phyloP scores from a whole-genome alignment of 106 monocot species.

The Acorus gramineus region DNA sequence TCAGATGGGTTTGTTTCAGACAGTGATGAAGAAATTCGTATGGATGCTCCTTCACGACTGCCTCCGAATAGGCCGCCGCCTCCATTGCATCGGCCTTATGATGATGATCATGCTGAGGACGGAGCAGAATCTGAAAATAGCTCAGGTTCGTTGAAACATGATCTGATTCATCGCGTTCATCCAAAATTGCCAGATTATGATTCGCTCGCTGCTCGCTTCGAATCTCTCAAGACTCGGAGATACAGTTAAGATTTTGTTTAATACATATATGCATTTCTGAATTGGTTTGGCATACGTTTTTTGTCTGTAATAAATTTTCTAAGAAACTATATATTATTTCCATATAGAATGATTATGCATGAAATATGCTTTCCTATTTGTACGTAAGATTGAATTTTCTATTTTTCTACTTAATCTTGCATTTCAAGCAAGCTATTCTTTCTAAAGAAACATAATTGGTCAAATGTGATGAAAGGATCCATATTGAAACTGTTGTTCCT shows the following conservation, averaged over 20 bases:
- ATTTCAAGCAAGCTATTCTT: too few species aligned
- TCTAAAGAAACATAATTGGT: too few species aligned
- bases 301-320: too few species aligned
- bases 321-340: too few species aligned
- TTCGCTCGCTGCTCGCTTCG: constrained; percentile 60
- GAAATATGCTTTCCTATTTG: too few species aligned
- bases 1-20: constrained; percentile 68
- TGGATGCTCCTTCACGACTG: constrained; percentile 3
- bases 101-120: constrained; percentile 1
- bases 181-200: constrained; percentile 91
- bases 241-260: not conserved
- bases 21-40: constrained; percentile 20
- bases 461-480: too few species aligned
- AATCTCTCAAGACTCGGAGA: constrained; percentile 44
- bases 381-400: too few species aligned
- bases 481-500: too few species aligned
- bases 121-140: not conserved
- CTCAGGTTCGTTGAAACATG: constrained; percentile 1
- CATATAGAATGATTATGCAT: too few species aligned
- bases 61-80: constrained; percentile 24
- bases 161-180: constrained; percentile 45
- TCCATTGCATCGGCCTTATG: constrained; percentile 11
- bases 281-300: too few species aligned
- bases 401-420: too few species aligned
- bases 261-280: too few species aligned